Base-by-base conservation (phyloP, 495 filamentous ascomycete genomes). In the Penicillium roqueforti region DNA sequence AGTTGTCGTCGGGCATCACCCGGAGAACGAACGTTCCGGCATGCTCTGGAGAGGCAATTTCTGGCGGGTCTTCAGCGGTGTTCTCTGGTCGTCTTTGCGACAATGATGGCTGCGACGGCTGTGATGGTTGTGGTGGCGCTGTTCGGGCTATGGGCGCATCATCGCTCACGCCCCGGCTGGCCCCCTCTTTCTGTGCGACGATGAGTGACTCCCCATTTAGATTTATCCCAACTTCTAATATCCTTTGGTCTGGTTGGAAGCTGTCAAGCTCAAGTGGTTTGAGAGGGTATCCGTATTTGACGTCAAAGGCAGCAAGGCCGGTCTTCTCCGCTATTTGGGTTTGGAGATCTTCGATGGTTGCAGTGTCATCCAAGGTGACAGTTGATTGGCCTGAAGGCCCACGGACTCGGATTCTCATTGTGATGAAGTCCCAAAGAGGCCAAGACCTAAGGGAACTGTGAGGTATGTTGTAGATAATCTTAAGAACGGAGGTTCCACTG, bases 1-100 rank as follows among this genome's bases (percentile, higher is more conserved):
- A 88, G 69, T 97, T 97, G 67, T 98, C 93, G 64, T 97, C 93
- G 9, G 92, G 89, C 93, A 98, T 97, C 31, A 97, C 89, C 3
- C 93, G 85, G 5, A 97, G 82, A 26, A 96, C 84, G 23, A 91
- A 71, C 0, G 82, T 88, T 23, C 84, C 84, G 9, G 73, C 73
- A 48, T 81, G 83, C 19, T 78, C 72, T 20, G 83, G 76, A 3
- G 89, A 72, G 0, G 82, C 73, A n/a, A 89, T 65, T 61, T 89
- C 86, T 0, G 88, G 88, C 6, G 87, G 82, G 58, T 92, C 88
- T 25, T 74, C 73, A 6, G 68, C 57, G 9, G 54, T 20, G 19
- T 39, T 50, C 40, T 58, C 41, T 8, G 56, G 57, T 45, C 53
- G 38, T 6, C 55, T 55, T 43, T 59, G 60, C 11, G 61, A 48